Base-by-base conservation (phyloP, 2,329 filamentous ascomycete species). In the Penicillium freii region DNA sequence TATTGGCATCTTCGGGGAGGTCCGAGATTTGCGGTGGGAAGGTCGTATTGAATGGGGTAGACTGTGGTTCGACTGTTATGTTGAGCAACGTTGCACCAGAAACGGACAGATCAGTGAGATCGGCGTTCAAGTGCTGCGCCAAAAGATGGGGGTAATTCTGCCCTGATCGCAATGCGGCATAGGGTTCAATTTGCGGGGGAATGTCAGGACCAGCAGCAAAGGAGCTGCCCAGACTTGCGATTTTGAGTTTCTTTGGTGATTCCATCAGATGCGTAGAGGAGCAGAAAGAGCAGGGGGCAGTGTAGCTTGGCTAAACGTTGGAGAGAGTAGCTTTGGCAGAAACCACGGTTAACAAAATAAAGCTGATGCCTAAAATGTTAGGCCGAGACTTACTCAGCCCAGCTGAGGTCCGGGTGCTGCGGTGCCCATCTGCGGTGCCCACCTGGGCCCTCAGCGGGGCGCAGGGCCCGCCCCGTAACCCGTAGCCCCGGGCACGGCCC, bases 1-100 rank as follows among this genome's bases (percentile, higher is more conserved):
- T 59, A 44, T 62, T 43, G 6, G 54, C 56, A 33, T 62, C 54
- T 25, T 45, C 45, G 47, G 59, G 61, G 8, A 62, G 50, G 8
- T 33, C 39, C 5, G 42, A n/a, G n/a, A 59, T 50, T 45, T 62
- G 61, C 5, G 61, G 56, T 5, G 56, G 52, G 45, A 62, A 62
- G 9, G 23, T 50, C 5, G 25, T 34, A 3, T 45, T 44, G 10
- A 50, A 55, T 8, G 48, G 11, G 7, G 56, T 25, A 6, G 15
- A 31, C 47, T 62, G 61, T 19, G 54, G 56, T 17, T 59, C 56
- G 19, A 40, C 31, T 27, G 51, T 62, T 34, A 62, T 59, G 31
- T 62, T 62, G 46, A 62, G 59, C 15, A 62, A 45, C 5, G 61
- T 62, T 47, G 61, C 61, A 17, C 61, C 59, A 15, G 61, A 61